Conservation (phyloP, 2,329 filamentous ascomycete species). For the Lecanicillium sp. region DNA sequence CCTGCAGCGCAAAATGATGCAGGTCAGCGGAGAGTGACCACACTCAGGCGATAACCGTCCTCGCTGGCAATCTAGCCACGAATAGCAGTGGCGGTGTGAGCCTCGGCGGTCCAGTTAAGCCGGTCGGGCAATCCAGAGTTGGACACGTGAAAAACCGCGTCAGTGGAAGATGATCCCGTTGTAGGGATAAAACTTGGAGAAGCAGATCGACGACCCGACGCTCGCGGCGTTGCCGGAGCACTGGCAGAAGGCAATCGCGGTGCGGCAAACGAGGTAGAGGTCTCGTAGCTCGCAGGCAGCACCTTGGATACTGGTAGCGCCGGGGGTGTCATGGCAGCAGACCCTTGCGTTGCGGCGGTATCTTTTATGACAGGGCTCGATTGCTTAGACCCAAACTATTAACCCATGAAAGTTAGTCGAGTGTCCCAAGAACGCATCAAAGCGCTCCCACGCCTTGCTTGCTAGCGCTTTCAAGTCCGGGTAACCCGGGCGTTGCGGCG, state of each 20-base stretch:
- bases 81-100: conserved; percentile 43
- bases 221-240: conserved; percentile 14
- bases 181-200: conserved; percentile 38
- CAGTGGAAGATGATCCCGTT: conserved; percentile 38
- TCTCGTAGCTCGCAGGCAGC: conserved; percentile 17
- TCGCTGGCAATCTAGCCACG: conserved; percentile 21
- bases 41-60: no score
- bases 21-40: not conserved
- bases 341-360: conserved; percentile 26
- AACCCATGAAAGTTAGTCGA: conserved; percentile 29
- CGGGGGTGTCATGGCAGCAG: conserved; percentile 11
- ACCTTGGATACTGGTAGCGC: conserved; percentile 22
- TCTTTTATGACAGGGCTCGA: conserved; percentile 34
- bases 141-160: conserved; percentile 28
- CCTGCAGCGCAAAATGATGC: not conserved
- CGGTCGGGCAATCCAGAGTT: conserved; percentile 32
- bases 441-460: not conserved
- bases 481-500: conserved; percentile 8
- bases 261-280: conserved; percentile 29
- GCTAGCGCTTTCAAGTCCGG: not conserved
- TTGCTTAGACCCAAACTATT: conserved; percentile 56
- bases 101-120: conserved; percentile 39
- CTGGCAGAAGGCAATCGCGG: conserved; percentile 29
- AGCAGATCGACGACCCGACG: conserved; percentile 27
- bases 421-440: conserved; percentile 11